Evolutionary conservation across 495 filamentous ascomycete genomes (phyloP).

Genomic region (Penicillium lividum): DNA sequence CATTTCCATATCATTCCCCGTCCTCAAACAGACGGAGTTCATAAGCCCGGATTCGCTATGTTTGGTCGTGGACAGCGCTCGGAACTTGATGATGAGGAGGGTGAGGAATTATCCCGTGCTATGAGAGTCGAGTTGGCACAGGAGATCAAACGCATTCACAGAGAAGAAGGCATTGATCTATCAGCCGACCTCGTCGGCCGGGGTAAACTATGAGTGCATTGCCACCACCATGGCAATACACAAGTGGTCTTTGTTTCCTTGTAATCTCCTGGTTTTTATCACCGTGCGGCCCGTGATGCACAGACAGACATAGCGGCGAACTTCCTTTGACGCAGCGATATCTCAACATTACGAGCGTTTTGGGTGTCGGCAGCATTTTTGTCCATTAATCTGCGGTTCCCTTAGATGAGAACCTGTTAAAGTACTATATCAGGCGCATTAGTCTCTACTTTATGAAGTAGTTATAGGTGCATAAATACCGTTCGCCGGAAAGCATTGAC

Average conservation of each 20-base stretch:
- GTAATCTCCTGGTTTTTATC: neutral
- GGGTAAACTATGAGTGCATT: constrained; percentile 29
- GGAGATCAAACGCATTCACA: constrained; percentile 51
- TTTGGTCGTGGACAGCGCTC: constrained; percentile 81
- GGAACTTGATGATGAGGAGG: constrained; percentile 87
- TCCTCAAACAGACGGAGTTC: constrained; percentile 35
- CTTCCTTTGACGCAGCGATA: neutral
- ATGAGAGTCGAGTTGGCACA: constrained; percentile 62
- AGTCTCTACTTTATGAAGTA: neutral
- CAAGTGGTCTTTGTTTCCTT: neutral
- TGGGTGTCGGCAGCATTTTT: neutral
- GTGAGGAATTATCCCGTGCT: constrained; percentile 56
- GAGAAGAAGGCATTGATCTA: constrained; percentile 47
- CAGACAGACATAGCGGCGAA: neutral
- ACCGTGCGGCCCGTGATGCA: neutral
- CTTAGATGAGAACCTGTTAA: neutral
- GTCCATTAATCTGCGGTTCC: neutral
- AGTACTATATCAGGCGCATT: neutral
- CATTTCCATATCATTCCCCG: constrained; percentile 93
- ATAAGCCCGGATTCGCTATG: constrained; percentile 66
- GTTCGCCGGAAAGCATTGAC: constrained; percentile 77
- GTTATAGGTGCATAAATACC: constrained; percentile 22
- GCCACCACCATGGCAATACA: neutral
- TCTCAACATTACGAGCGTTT: neutral
- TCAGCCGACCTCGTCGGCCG: constrained; percentile 16